A percentile compares a stretch with the other conserved stretches of the same genome.
phyloP scores from a whole-genome alignment of 129 eudicot genomes.

The Scalesia atractyloides region DNA sequence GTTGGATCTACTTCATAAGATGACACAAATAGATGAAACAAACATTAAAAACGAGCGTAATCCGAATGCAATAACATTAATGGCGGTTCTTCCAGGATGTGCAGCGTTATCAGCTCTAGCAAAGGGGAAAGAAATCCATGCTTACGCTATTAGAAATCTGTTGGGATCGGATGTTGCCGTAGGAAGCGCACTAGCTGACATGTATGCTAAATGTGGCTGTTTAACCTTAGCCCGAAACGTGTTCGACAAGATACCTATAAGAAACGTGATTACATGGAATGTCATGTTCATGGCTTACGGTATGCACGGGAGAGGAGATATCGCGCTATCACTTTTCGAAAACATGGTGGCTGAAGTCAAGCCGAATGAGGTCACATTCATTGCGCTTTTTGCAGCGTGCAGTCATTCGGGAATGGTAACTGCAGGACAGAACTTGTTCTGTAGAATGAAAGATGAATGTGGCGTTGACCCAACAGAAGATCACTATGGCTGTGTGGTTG shows the following conservation, averaged over 20 bases:
- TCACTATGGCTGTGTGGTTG: conserved; percentile 79
- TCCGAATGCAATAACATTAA: conserved; percentile 68
- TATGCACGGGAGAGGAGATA: conserved; percentile 83
- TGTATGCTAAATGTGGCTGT: conserved; percentile 90
- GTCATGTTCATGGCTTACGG: conserved; percentile 84
- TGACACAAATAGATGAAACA: conserved; percentile 43
- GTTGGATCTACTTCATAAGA: conserved; percentile 53
- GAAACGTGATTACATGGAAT: conserved; percentile 84
- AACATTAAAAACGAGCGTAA: conserved; percentile 27
- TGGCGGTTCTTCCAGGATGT: conserved; percentile 90
- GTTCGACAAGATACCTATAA: conserved; percentile 57
- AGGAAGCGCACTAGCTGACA: conserved; percentile 79
- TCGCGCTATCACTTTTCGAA: conserved; percentile 52
- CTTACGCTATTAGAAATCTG: conserved; percentile 59
- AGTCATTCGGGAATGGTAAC: conserved; percentile 81
- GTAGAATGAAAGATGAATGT: conserved; percentile 54
- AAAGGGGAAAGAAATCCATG: conserved; percentile 83
- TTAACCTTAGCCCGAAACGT: conserved; percentile 57
- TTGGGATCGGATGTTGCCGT: conserved; percentile 74
- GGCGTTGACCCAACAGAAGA: conserved; percentile 67
- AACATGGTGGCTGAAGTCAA: conserved; percentile 58
- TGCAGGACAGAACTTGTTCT: conserved; percentile 63
- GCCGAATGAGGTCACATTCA: conserved; percentile 75
- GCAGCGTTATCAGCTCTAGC: conserved; percentile 76
- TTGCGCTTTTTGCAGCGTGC: conserved; percentile 74